Base-by-base conservation (phyloP, 163 green algal genomes). In the Scenedesmus sp. region DNA sequence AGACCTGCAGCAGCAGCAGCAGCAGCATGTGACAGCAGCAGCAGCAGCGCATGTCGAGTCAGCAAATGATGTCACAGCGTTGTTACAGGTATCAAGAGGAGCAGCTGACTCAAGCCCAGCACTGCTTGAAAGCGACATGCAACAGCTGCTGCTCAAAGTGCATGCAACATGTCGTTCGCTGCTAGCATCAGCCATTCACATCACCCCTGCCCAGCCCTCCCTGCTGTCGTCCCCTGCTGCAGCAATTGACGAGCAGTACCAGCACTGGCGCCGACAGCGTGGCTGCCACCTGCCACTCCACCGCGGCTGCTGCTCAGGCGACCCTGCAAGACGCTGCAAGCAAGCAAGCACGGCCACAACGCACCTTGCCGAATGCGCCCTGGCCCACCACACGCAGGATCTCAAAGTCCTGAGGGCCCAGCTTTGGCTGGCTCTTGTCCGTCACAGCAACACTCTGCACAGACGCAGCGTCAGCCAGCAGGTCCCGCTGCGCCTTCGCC, bases 301-400 rank as follows among this genome's bases (percentile, higher is more conserved):
- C 51, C 20, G 12, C 12, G 9, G 1, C 20, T 16, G 1, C 51
- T 61, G 9, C 51, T 61, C 9, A 61, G 51, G 51, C 5, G 22
- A 16, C 51, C 7, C n/a, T n/a, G 4, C 51, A 61, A 18, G 13
- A 61, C 9, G n/a, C n/a, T n/a, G 22, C 9, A 10, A 3, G 51
- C 51, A 13, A 61, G 51, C 51, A 13, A 61, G 51, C 51, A 61
- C 12, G 22, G 51, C 51, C 46, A 56, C 56, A 20, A 70, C n/a
- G 56, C 53, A 99, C 98, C 95, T 99, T 99, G 88, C 98, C 98
- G 94, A 99, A 99, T 12, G 98, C 97, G 40, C 98, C 98, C 93
- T 99, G 97, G 2, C 98, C 98, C 59, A 99, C 97, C 10, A 99
- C 96, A 0, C 95, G 91, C 73, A 99, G 94, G 89, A 99, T 93